Evolutionary conservation across 768 basidiomycete species (phyloP), one percentile per base, ranked within the genome.

Genomic region (Podaxis sp.): DNA sequence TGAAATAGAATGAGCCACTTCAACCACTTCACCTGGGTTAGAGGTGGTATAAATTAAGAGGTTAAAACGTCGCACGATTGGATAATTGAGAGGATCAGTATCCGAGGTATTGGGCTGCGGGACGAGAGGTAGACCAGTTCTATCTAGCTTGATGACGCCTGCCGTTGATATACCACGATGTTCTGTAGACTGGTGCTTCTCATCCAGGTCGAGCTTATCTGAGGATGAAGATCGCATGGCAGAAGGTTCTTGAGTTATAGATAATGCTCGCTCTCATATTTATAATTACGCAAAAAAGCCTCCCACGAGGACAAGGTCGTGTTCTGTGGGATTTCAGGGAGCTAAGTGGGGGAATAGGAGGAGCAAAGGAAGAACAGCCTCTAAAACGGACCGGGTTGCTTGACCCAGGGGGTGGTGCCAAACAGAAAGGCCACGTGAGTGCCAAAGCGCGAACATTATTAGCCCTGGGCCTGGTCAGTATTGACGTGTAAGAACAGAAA

Each of bases 61-160:
- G 22, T 57, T 40, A 17, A 52, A 48, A 30, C 17, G 59, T 30
- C 58, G 64, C 64, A 75, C 75, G 60, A 70, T 73, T 24, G 78
- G 78, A 57, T 79, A 80, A 62, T 79, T 79, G 59, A 80, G 69
- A 36, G 79, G 79, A 66, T 81, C 79, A 42, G 69, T 71, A 28
- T 63, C 61, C 19, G 61, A 63, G 11, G 46, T 22, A 19, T 28
- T 39, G 3, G 61, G 61, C 19, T 63, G 61, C 12, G 61, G 61
- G 7, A 63, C 44, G 15, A 63, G 33, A 26, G 61, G 61, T 17
- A 63, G 46, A 8, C 55, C 54, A n/a, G 61, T 51, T 4, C 42
- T 17, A 36, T 63, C 61, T 4, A 63, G 61, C 19, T 63, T 63
- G 22, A 57, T 57, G 2, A 19, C 19, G 26, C 6, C 19, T 2